phyloP scores from a whole-genome alignment of 2,329 filamentous ascomycete genomes.

The Sclerotinia borealis region DNA sequence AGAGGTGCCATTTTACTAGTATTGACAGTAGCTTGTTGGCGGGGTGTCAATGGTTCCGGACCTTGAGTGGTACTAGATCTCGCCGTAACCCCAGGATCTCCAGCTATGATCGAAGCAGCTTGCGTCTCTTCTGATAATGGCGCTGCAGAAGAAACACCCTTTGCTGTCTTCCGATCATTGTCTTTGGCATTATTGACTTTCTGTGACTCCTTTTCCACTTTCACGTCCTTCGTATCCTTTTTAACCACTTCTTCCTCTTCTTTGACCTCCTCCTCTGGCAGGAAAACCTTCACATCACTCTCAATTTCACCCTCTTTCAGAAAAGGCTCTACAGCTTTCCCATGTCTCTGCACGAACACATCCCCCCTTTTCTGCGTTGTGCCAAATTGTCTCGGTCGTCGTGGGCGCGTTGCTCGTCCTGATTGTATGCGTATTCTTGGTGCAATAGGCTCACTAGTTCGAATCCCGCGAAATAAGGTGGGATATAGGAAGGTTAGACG shows the following conservation, averaged over 20 bases:
- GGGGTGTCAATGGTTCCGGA: conserved; percentile 13
- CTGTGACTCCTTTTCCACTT: conserved; percentile 9
- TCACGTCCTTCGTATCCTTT: background rate
- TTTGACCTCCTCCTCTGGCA: conserved; percentile 13
- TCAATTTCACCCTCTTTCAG: conserved; percentile 30
- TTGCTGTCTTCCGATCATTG: background rate
- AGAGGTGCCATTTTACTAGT: conserved; percentile 37
- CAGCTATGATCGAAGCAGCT: conserved; percentile 22
- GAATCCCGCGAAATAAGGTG: conserved; percentile 53
- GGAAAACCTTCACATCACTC: conserved; percentile 19
- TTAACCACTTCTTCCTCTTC: conserved; percentile 14
- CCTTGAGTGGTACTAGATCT: conserved; percentile 6
- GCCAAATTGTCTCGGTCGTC: conserved; percentile 32
- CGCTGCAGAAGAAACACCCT: conserved; percentile 16
- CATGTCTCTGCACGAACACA: conserved; percentile 49
- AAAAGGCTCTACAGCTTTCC: conserved; percentile 54
- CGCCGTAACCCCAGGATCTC: conserved; percentile 15
- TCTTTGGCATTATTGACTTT: background rate
- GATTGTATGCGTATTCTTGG: conserved; percentile 33
- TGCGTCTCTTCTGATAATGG: conserved; percentile 28
- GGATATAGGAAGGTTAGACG: conserved; percentile 65
- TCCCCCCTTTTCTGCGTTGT: conserved; percentile 37
- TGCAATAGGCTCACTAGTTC: conserved; percentile 39
- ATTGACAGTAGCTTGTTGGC: conserved; percentile 32
- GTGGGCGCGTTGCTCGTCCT: conserved; percentile 21